These are phyloP conservation scores for Rhizoclosmatium sp. DNA, from an alignment of 192 early-diverging fungal species.

Conservation along the genomic window DNA sequence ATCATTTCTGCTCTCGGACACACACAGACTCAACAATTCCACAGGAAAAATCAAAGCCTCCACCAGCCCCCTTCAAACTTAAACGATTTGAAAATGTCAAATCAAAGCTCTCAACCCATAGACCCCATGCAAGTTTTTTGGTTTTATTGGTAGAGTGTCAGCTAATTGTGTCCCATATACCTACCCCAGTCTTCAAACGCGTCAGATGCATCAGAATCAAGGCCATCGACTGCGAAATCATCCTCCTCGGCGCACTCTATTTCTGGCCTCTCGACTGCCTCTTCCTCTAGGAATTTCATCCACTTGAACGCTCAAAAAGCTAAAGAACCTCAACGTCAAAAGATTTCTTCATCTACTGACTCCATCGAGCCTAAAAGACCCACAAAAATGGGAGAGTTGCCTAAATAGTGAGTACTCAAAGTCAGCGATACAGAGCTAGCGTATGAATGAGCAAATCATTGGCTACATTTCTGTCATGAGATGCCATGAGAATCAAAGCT, in stretches of 20 bases:
- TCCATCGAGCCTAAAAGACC: not conserved
- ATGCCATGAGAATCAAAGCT: not conserved
- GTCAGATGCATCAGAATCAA: slow-evolving; percentile 23
- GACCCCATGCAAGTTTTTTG: slow-evolving; percentile 12
- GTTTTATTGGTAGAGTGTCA: not conserved
- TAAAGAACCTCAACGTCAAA: slow-evolving; percentile 15
- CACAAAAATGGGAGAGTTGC: slow-evolving; percentile 55
- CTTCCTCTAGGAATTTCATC: slow-evolving; percentile 53
- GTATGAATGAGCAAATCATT: too few species aligned
- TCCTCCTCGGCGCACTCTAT: not conserved
- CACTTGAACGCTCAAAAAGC: slow-evolving; percentile 50
- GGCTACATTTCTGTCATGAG: not conserved
- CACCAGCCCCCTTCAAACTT: slow-evolving; percentile 56
- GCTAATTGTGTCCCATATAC: not conserved
- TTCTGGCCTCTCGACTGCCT: not conserved
- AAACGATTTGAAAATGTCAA: slow-evolving; percentile 57
- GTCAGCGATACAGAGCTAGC: too few species aligned
- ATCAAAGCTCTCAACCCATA: slow-evolving; percentile 48
- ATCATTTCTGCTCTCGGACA: not conserved
- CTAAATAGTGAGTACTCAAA: slow-evolving; percentile 54
- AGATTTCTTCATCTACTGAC: not conserved
- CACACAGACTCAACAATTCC: not conserved
- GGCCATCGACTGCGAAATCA: slow-evolving; percentile 47
- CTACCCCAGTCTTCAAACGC: not conserved
- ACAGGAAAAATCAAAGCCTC: slow-evolving; percentile 45